Evolutionary conservation across 257 asterid species (phyloP).

Genomic region (Forsythia suspensa): DNA sequence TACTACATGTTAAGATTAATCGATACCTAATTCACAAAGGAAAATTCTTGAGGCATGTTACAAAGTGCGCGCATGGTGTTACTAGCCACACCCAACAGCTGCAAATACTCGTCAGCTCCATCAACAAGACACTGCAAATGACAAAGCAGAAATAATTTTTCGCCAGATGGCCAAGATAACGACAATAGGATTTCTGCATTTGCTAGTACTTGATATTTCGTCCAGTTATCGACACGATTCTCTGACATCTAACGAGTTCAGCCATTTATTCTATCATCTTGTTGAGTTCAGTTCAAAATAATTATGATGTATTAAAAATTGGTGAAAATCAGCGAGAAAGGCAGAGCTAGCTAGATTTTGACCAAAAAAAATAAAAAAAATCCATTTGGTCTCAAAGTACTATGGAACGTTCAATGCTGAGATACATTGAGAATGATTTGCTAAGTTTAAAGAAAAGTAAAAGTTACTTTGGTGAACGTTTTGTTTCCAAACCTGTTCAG

Average conservation of each 20-base stretch:
- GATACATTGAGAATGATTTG: too few species aligned
- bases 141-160: background rate
- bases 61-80: conserved; percentile 57
- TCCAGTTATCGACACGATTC: background rate
- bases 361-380: background rate
- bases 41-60: conserved; percentile 52
- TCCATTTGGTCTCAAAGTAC: background rate
- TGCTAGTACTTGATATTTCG: background rate
- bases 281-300: background rate
- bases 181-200: background rate
- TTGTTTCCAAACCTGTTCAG: too few species aligned
- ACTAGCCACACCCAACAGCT: conserved; percentile 83
- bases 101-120: conserved; percentile 95
- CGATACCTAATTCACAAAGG: conserved; percentile 40
- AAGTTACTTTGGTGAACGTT: too few species aligned
- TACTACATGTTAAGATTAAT: background rate
- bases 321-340: background rate
- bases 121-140: conserved; percentile 72
- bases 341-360: background rate
- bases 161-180: background rate
- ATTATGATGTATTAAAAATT: background rate
- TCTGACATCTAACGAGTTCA: background rate
- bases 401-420: too few species aligned
- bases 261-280: background rate
- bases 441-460: too few species aligned